Evolutionary conservation across 495 filamentous ascomycete species (phyloP).

Genomic region (Collariella sp.): DNA sequence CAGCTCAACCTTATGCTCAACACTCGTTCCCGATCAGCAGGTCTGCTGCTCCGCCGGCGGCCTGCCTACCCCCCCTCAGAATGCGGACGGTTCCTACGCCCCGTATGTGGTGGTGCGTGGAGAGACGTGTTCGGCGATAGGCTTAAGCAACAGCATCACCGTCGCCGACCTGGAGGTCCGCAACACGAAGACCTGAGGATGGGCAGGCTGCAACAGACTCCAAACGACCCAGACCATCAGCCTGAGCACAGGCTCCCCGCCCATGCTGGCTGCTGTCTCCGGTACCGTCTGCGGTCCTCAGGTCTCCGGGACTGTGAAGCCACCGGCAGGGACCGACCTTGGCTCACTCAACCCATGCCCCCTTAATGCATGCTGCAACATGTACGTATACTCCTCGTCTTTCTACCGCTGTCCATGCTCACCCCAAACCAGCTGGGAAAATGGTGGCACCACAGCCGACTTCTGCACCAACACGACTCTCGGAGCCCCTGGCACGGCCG

Average conservation of each 20-base stretch:
- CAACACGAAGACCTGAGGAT: slow-evolving; percentile 45
- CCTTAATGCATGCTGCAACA: slow-evolving; percentile 23
- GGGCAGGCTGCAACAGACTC: slow-evolving; percentile 37
- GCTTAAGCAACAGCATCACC: slow-evolving; percentile 25
- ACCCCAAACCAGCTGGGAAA: slow-evolving; percentile 39
- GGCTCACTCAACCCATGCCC: slow-evolving; percentile 30
- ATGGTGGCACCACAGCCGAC: slow-evolving; percentile 41
- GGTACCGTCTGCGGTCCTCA: slow-evolving; percentile 41
- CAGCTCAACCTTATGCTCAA: slow-evolving; percentile 27
- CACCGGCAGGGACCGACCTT: slow-evolving; percentile 10
- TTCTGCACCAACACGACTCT: slow-evolving; percentile 36
- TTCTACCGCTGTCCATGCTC: no score
- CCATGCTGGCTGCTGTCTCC: slow-evolving; percentile 33
- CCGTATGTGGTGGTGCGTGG: slow-evolving; percentile 24
- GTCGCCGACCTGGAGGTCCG: slow-evolving; percentile 26
- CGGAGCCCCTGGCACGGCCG: slow-evolving; percentile 33
- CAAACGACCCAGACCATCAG: slow-evolving; percentile 31
- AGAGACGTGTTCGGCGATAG: slow-evolving; percentile 33
- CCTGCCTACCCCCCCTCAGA: slow-evolving; percentile 31
- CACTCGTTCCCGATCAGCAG: slow-evolving; percentile 26
- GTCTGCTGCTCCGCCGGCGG: slow-evolving; percentile 42
- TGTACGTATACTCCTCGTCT: neutral
- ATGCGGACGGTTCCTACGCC: slow-evolving; percentile 37
- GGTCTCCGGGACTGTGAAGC: slow-evolving; percentile 27
- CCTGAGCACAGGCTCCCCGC: slow-evolving; percentile 39